Conservation (phyloP, 2,329 filamentous ascomycete species). For the Cladosporium sphaerospermum region DNA sequence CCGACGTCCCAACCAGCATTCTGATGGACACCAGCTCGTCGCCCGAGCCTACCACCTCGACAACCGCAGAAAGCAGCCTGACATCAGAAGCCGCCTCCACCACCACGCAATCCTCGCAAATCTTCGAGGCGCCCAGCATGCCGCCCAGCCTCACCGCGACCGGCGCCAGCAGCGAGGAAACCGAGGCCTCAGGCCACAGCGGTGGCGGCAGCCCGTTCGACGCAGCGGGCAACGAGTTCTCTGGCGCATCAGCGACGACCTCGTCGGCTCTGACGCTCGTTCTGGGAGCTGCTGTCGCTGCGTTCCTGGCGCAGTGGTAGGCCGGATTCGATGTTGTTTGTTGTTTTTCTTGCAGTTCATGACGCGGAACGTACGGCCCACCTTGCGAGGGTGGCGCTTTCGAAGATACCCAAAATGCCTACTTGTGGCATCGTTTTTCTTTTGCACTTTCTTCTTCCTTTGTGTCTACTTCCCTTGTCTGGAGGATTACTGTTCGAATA, state of each 20-base stretch:
- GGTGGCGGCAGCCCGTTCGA: conserved; percentile 45
- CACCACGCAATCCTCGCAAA: conserved; percentile 7
- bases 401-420: conserved; percentile 10
- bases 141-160: conserved; percentile 15
- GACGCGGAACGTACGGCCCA: no score
- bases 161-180: conserved; percentile 23
- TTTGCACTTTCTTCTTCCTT: background rate
- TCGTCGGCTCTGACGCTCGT: conserved; percentile 9
- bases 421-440: background rate
- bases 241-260: conserved; percentile 6
- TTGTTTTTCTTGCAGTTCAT: no score
- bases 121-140: conserved; percentile 7
- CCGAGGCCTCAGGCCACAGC: conserved; percentile 29
- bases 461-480: no score
- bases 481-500: no score
- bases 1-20: conserved; percentile 15
- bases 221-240: conserved; percentile 17
- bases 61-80: background rate
- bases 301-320: background rate
- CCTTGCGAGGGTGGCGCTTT: background rate
- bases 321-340: background rate
- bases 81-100: background rate
- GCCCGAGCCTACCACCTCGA: background rate
- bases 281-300: conserved; percentile 8
- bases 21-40: conserved; percentile 17